Conservation (phyloP, 2,329 filamentous ascomycete species). For the Atkinsonella hypoxylon region DNA sequence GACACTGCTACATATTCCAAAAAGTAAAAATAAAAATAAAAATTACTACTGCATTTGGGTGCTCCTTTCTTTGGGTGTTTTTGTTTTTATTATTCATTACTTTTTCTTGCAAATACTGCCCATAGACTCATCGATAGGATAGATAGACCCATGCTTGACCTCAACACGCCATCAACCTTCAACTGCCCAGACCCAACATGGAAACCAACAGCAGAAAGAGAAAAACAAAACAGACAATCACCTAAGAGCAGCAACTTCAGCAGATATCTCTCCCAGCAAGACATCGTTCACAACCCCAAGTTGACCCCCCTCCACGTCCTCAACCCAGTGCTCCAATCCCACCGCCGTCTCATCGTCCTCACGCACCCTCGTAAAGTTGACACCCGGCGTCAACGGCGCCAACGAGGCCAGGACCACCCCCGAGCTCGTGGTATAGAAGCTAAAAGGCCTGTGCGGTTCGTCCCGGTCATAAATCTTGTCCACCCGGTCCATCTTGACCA, state of each 20-base stretch:
- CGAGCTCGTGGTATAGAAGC: not conserved
- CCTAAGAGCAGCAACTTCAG: not conserved
- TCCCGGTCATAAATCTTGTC: not conserved
- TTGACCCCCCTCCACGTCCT: not conserved
- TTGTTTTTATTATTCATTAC: no score
- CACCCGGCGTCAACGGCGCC: not conserved
- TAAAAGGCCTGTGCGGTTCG: not conserved
- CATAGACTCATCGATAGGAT: no score
- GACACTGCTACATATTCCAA: no score
- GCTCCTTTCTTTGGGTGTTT: no score
- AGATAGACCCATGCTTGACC: no score
- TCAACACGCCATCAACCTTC: no score
- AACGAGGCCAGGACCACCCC: conserved; percentile 1
- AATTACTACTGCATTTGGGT: no score
- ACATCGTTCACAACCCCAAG: not conserved
- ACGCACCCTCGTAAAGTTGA: not conserved
- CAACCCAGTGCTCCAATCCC: not conserved
- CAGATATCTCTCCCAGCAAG: not conserved
- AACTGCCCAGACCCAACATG: no score
- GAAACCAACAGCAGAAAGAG: no score
- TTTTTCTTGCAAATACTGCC: no score
- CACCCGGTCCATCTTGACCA: not conserved
- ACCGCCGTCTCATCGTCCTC: not conserved
- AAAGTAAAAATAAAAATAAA: no score
- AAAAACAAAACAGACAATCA: no score